A percentile compares a stretch with the other conserved stretches of the same genome.
phyloP scores from a whole-genome alignment of 2,329 filamentous ascomycete genomes.

The Penicillium brasilianum region DNA sequence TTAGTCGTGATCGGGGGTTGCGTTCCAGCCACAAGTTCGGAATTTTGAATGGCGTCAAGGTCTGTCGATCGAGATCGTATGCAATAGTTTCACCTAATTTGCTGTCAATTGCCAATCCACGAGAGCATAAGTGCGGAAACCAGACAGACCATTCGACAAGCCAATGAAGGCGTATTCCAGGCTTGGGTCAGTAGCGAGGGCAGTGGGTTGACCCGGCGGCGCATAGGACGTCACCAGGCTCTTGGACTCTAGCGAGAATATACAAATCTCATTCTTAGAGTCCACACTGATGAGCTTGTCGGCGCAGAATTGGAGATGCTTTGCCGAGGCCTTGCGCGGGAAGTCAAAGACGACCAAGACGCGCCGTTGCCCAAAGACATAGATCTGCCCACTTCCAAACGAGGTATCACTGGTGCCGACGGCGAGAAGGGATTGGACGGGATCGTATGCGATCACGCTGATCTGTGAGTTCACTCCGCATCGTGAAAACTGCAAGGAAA shows the following conservation, averaged over 20 bases:
- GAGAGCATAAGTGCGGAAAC: not conserved
- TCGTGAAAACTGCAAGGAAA: constrained; percentile 60
- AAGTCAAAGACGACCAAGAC: constrained; percentile 77
- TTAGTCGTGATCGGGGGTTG: constrained; percentile 68
- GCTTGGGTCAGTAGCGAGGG: constrained; percentile 81
- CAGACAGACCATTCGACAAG: constrained; percentile 65
- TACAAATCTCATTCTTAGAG: constrained; percentile 78
- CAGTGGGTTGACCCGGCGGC: constrained; percentile 75
- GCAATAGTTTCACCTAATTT: constrained; percentile 74
- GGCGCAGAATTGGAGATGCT: constrained; percentile 79
- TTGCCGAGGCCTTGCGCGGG: constrained; percentile 74
- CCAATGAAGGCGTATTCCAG: constrained; percentile 93
- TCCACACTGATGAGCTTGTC: constrained; percentile 86
- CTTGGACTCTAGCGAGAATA: constrained; percentile 80
- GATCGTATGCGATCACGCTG: constrained; percentile 87
- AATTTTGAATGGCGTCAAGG: constrained; percentile 76
- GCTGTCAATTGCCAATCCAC: not conserved
- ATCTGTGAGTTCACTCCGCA: constrained; percentile 80
- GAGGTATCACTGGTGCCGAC: constrained; percentile 87
- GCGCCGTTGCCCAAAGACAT: constrained; percentile 81
- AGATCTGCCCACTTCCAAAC: constrained; percentile 85
- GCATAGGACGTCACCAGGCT: constrained; percentile 70
- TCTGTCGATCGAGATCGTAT: constrained; percentile 88
- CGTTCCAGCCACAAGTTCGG: constrained; percentile 84
- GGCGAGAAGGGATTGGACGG: constrained; percentile 89